phyloP scores from a whole-genome alignment of 306 rosid genomes.

The Vigna angularis region DNA sequence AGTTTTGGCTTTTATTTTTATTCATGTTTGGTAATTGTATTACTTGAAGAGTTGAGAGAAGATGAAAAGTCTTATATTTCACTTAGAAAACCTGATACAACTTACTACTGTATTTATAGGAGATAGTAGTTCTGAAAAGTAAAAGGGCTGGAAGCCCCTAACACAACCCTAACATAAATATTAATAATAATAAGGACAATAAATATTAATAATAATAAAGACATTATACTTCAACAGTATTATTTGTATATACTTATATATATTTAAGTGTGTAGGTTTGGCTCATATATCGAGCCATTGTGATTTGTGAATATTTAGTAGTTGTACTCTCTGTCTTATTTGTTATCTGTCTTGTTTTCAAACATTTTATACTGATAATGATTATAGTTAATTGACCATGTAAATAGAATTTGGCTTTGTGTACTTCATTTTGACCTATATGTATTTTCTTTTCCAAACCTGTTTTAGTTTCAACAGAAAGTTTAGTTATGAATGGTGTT shows the following conservation, averaged over 20 bases:
- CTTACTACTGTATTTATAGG: too few species aligned
- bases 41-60: neutral
- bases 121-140: too few species aligned
- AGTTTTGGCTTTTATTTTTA: neutral
- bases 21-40: neutral
- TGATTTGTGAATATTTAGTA: constrained; percentile 1
- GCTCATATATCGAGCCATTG: neutral
- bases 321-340: neutral
- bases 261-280: neutral
- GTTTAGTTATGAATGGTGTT: neutral
- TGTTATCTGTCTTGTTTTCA: neutral
- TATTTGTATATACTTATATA: neutral
- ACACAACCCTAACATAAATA: too few species aligned
- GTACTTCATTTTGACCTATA: neutral
- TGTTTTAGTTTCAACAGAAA: constrained; percentile 2
- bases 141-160: too few species aligned
- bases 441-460: neutral
- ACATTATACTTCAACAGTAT: neutral
- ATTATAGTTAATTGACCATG: neutral
- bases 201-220: too few species aligned
- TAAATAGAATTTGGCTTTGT: neutral
- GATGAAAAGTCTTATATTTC: too few species aligned
- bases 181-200: too few species aligned
- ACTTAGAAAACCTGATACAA: too few species aligned
- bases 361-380: neutral